Base-by-base conservation (phyloP, 2,329 filamentous ascomycete species). In the Aspergillus amoenus region DNA sequence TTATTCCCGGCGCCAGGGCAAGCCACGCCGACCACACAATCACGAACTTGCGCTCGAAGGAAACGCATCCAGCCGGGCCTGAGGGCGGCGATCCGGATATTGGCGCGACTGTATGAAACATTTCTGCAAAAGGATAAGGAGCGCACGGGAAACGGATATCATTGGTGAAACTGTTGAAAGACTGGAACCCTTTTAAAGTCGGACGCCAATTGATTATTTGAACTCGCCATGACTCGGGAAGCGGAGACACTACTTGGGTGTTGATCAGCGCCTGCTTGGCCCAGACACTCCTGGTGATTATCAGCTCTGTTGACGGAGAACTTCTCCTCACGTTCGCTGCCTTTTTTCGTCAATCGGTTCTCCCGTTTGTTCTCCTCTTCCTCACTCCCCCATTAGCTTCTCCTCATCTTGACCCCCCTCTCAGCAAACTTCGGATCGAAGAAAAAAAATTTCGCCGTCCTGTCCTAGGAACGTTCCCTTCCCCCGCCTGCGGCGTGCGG, bases 241-340 rank as follows among this genome's bases (percentile, higher is more conserved):
- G 56, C 65, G 57, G 62, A 62, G 58, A 64, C 60, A 62, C 61
- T 64, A 61, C 62, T 65, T 65, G 54, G 61, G 59, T 64, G 63
- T 68, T 72, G 68, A 71, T 70, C 63, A 67, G 63, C 66, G 62
- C 64, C 65, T 65, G 56, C 58, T 61, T 63, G 59, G 63, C 63
- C 63, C 59, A 59, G 51, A 47, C 51, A 46, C 61, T 59, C 59
- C 60, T 56, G 61, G 60, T 62, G 58, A 65, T 58, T 55, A 57
- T 61, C 45, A 44, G 50, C 40, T 54, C 30, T 54, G 51, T 61
- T 49, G 47, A 59, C 58, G 34, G 32, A 40, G 34, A 30, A 37
- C 32, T 46, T 54, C 46, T 60, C 66, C 58, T 58, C 67, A 69
- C 68, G 64, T 71, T 69, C 64, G 63, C 49, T 66, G 60, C 61